These are phyloP conservation scores for Talaromyces marneffei DNA, from an alignment of 2,329 filamentous ascomycete genomes.

Conservation along the genomic window DNA sequence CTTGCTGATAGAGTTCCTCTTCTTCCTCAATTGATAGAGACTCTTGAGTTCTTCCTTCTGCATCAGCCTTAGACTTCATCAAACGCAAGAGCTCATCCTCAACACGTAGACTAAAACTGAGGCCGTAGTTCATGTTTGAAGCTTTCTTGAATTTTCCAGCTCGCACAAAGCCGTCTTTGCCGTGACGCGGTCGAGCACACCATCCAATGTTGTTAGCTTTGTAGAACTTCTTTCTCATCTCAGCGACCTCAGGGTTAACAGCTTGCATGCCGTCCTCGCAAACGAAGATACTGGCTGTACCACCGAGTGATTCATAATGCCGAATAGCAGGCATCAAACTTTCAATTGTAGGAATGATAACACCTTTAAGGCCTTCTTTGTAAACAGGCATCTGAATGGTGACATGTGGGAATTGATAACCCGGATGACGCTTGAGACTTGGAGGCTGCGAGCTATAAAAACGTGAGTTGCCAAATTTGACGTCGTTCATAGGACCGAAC, in stretches of 20 bases:
- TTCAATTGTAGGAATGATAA: slow-evolving; percentile 55
- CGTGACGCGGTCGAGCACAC: slow-evolving; percentile 43
- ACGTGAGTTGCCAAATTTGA: slow-evolving; percentile 11
- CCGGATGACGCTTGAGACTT: slow-evolving; percentile 9
- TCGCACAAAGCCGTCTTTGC: slow-evolving; percentile 44
- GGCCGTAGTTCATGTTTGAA: slow-evolving; percentile 69
- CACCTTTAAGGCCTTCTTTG: slow-evolving; percentile 72
- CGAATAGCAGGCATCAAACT: slow-evolving; percentile 54
- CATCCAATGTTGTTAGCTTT: slow-evolving; percentile 47
- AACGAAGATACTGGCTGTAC: slow-evolving; percentile 34
- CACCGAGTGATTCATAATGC: slow-evolving; percentile 51
- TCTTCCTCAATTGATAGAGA: slow-evolving; percentile 30
- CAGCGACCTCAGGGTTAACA: slow-evolving; percentile 37
- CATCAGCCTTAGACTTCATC: slow-evolving; percentile 24
- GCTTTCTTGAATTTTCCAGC: slow-evolving; percentile 67
- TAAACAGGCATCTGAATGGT: slow-evolving; percentile 86
- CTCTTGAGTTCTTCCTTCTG: slow-evolving; percentile 10
- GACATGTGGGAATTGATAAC: slow-evolving; percentile 32
- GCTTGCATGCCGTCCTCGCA: slow-evolving; percentile 38
- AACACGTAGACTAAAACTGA: slow-evolving; percentile 56
- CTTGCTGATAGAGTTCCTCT: slow-evolving; percentile 35
- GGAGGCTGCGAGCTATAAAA: slow-evolving; percentile 14
- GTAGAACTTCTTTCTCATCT: slow-evolving; percentile 45
- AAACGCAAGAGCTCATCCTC: slow-evolving; percentile 51
- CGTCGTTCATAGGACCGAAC: slow-evolving; percentile 13